These are phyloP conservation scores for Penicillium chermesinum DNA, from an alignment of 495 filamentous ascomycete species.

Conservation along the genomic window DNA sequence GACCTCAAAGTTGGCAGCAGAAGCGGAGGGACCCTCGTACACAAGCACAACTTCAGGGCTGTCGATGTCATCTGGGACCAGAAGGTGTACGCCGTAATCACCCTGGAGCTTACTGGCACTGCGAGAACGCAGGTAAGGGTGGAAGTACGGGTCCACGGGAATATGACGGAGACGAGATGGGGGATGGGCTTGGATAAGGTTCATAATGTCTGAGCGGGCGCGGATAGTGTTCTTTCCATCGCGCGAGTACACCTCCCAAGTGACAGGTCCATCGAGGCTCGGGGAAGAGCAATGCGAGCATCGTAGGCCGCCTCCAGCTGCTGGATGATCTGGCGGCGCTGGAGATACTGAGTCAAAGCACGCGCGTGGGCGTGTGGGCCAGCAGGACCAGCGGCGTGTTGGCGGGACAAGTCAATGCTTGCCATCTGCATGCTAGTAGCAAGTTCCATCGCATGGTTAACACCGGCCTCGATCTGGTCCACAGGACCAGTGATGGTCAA, in stretches of 20 bases:
- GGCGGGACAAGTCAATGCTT: constrained; percentile 69
- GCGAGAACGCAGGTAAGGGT: constrained; percentile 65
- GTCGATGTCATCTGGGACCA: constrained; percentile 64
- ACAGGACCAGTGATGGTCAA: constrained; percentile 78
- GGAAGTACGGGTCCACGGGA: constrained; percentile 79
- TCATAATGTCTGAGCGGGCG: constrained; percentile 75
- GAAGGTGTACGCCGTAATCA: constrained; percentile 72
- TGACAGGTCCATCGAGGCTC: constrained; percentile 54
- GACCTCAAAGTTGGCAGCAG: constrained; percentile 57
- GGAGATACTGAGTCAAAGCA: constrained; percentile 78
- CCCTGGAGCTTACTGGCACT: constrained; percentile 57
- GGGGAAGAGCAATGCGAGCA: constrained; percentile 76
- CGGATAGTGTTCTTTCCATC: constrained; percentile 78
- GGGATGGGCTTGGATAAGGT: constrained; percentile 72
- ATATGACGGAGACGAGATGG: constrained; percentile 67
- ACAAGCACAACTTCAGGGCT: constrained; percentile 71
- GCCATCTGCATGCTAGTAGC: constrained; percentile 76
- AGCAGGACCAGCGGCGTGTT: constrained; percentile 66
- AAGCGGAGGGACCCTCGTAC: constrained; percentile 64
- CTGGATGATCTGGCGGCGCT: constrained; percentile 68
- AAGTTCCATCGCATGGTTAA: constrained; percentile 75
- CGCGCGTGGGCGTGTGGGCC: constrained; percentile 72
- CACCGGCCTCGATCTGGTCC: constrained; percentile 62
- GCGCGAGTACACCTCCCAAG: constrained; percentile 80
- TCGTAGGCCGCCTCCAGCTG: constrained; percentile 71